Evolutionary conservation across 2,329 filamentous ascomycete species (phyloP).

Genomic region (Xylariaceae sp.): DNA sequence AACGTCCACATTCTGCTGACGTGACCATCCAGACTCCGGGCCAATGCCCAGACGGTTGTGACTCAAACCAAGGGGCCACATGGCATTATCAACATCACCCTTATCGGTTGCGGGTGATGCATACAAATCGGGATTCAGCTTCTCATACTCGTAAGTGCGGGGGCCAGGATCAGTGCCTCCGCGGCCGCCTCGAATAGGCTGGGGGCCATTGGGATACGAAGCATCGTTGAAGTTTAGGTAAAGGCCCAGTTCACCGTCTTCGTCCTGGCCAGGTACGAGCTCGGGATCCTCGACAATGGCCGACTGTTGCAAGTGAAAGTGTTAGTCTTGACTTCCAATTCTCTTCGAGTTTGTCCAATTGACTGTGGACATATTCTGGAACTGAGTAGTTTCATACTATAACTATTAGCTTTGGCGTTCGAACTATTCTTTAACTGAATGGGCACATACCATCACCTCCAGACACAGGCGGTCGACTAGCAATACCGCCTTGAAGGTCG

Average conservation of each 20-base stretch:
- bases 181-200: constrained; percentile 51
- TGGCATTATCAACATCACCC: constrained; percentile 44
- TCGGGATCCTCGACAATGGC: constrained; percentile 39
- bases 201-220: constrained; percentile 37
- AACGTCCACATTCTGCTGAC: constrained; percentile 51
- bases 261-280: constrained; percentile 49
- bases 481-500: constrained; percentile 40
- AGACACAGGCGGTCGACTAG: constrained; percentile 35
- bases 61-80: constrained; percentile 56
- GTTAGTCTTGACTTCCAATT: too few species aligned
- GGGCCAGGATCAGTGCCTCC: constrained; percentile 54
- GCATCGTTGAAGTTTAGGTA: constrained; percentile 54
- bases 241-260: constrained; percentile 47
- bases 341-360: too few species aligned
- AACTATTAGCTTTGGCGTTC: too few species aligned
- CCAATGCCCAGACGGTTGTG: constrained; percentile 46
- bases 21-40: constrained; percentile 48
- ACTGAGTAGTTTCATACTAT: too few species aligned
- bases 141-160: constrained; percentile 49
- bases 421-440: too few species aligned
- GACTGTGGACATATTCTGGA: too few species aligned
- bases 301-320: constrained; percentile 13
- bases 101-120: constrained; percentile 54
- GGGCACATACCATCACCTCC: constrained; percentile 26
- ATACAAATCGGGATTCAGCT: constrained; percentile 53